These are phyloP conservation scores for Leishmania aethiopica DNA, from an alignment of 208 protist species.

Conservation along the genomic window DNA sequence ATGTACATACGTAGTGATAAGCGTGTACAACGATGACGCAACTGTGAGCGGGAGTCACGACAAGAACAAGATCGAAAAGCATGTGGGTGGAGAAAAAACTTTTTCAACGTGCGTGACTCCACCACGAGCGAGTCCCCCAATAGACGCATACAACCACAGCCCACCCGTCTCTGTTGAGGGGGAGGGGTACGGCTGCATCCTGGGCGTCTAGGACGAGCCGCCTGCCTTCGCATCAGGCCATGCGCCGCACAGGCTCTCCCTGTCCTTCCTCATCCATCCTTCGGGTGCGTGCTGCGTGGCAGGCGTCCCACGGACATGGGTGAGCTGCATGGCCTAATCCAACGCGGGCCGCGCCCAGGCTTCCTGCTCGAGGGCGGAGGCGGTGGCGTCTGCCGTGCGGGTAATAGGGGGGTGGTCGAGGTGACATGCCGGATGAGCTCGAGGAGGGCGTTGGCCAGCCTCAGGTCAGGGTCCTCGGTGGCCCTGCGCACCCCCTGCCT, in stretches of 20 bases:
- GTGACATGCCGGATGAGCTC: not conserved
- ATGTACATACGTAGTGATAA: not conserved
- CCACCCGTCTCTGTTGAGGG: not conserved
- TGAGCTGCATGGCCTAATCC: not conserved
- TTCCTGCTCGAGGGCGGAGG: not conserved
- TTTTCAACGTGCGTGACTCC: not conserved
- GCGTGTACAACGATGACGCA: not conserved
- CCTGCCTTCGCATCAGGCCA: not conserved
- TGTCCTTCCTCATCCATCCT: not conserved
- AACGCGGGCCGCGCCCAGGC: not conserved
- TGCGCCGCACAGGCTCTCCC: not conserved
- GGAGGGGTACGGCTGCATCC: not conserved
- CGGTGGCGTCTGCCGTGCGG: not conserved
- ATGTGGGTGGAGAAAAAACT: not conserved
- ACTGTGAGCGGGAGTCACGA: too few relatives aligned
- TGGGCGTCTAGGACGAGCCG: not conserved
- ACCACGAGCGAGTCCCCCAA: not conserved
- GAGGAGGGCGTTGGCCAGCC: not conserved
- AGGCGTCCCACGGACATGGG: not conserved
- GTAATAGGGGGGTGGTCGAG: not conserved
- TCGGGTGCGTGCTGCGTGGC: not conserved
- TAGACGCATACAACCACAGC: not conserved
- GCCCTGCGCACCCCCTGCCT: not conserved
- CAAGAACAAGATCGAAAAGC: not conserved
- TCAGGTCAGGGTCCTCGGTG: not conserved